Conservation (phyloP, 192 early-diverging fungal species). For the Physocladia obscura region DNA sequence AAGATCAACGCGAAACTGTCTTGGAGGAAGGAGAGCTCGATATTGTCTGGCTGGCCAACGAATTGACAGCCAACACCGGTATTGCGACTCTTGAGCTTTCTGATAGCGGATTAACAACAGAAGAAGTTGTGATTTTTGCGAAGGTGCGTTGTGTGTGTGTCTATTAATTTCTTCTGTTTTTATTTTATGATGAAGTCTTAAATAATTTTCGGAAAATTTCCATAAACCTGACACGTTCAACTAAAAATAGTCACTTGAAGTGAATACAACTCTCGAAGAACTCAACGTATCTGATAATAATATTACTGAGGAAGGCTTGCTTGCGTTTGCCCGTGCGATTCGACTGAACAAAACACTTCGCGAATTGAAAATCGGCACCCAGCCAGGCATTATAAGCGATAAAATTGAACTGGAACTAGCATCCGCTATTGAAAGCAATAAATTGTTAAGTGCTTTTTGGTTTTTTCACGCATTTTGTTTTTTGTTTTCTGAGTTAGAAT, state of each 20-base stretch:
- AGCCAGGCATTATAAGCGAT: background rate
- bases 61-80: conserved; percentile 1
- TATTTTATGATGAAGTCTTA: too few relatives aligned
- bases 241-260: conserved; percentile 25
- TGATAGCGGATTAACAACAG: conserved; percentile 3
- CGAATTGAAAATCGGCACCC: conserved; percentile 38
- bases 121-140: conserved; percentile 8
- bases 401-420: background rate
- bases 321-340: conserved; percentile 39
- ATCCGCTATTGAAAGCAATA: background rate
- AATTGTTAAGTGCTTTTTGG: background rate
- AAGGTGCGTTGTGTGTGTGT: background rate
- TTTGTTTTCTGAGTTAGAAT: too few relatives aligned
- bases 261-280: conserved; percentile 36
- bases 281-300: conserved; percentile 41
- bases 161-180: too few relatives aligned
- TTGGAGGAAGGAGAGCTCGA: conserved; percentile 17
- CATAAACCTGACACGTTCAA: too few relatives aligned
- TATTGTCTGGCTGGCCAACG: background rate
- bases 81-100: conserved; percentile 8
- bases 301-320: conserved; percentile 42
- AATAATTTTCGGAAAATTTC: too few relatives aligned
- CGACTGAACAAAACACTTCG: conserved; percentile 38
- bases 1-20: background rate
- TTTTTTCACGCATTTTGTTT: background rate